Base-by-base conservation (phyloP, 2,329 filamentous ascomycete species). In the Paraphoma sp. region DNA sequence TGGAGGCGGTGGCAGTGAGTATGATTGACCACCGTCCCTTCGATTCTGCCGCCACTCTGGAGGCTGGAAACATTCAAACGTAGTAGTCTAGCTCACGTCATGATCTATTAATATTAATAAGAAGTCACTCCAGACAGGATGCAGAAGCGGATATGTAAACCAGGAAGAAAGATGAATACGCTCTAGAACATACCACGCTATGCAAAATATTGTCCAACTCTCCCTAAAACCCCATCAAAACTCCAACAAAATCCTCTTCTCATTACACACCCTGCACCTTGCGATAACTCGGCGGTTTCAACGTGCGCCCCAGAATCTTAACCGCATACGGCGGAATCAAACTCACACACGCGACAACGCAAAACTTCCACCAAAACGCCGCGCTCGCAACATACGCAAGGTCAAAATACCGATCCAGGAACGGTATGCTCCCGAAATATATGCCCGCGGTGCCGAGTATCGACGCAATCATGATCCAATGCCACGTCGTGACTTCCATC, bases 401-500 rank as follows among this genome's bases (percentile, higher is more conserved):
- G 71, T 98, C 92, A 77, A 95, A 97, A 75, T 98, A 98, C n/a
- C 84, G 84, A 2, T 89, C 90, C 18, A 99, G 77, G 68, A 97
- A 96, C 2, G 95, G 95, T 17, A 98, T 82, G 40, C 87, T 92
- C 3, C 87, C 92, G 28, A 93, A 82, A 70, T 91, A 99, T n/a
- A 94, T 75, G 29, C 89, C 75, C 44, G 91, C 89, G 0, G 95
- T 99, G 12, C 92, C 93, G 6, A 97, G 71, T 58, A 98, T 90
- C 64, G 85, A 89, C 49, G 91, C 80, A 52, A 96, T 89, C 93
- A 98, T 98, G 60, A 94, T 83, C 40, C 90, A 90, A 76, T 98
- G 95, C 95, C 95, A 99, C 0, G 95, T 99, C 3, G 92, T 97
- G 67, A 99, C 91, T 74, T 97, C 91, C 56, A 96, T 92, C 3